Base-by-base conservation (phyloP, 2,329 filamentous ascomycete genomes). In the Penicillium frequentans region DNA sequence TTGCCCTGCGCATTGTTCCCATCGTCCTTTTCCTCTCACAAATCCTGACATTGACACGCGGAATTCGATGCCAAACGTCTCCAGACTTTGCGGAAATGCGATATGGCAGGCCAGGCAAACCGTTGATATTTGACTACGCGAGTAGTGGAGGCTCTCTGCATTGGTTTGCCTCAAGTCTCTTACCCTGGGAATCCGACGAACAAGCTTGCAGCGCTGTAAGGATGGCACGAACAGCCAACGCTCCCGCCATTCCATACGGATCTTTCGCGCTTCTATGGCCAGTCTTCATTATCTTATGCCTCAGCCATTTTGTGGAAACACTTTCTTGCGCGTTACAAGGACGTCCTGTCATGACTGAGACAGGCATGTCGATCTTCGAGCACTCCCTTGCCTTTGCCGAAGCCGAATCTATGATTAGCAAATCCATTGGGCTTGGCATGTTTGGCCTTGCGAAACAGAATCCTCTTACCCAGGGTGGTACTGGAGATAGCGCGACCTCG, bases 381-480 rank as follows among this genome's bases (percentile, higher is more conserved):
- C 93, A 97, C 70, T 97, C 93, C 0, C 81, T 99, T 9, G 93
- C 93, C 2, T 99, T 98, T 76, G 91, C 93, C 11, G 95, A 99
- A 74, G 93, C 93, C 9, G 95, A 99, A 72, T 89, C 90, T 29
- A 90, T 93, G 62, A 87, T 97, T 46, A 88, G 87, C 65, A 90
- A 88, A 63, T 90, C 92, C 50, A 83, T 96, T 14, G 88, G 88
- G 13, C 85, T 92, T 73, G 86, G 88, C 0, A 67, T 86, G 1
- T 88, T 90, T 67, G 80, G 82, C 24, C 68, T 79, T 62, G 70
- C 82, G 55, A 79, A 80, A 72, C 55, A 71, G 47, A 70, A 64
- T 54, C 64, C 71, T 27, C 60, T 79, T 1, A 77, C 76, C 21
- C 71, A 82, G 53, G 79, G 82, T 77, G 13, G 75, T 78, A 66